Base-by-base conservation (phyloP, 1,284 basidiomycete species). In the Apiotrichum mycotoxinovorans region DNA sequence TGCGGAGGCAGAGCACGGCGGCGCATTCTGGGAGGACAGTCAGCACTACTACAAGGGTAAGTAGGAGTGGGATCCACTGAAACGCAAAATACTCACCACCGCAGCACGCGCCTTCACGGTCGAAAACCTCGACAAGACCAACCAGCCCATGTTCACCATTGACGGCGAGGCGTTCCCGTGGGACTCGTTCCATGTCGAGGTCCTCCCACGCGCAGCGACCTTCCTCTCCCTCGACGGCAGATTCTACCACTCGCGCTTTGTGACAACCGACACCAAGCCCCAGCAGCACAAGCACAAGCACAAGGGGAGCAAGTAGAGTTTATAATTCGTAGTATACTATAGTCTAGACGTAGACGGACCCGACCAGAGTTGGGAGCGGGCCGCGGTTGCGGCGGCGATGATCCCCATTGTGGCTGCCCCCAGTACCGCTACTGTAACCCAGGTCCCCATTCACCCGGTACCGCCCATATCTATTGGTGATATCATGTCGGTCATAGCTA, bases 161-260 rank as follows among this genome's bases (percentile, higher is more conserved):
- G 94, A 98, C 69, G 94, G 94, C 18, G 94, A 98, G 77, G 74
- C 79, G 17, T 88, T 86, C 67, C 86, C 87, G 1, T 90, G 89
- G 66, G 82, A 86, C 65, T 83, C 86, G 55, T 93, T 87, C 73
- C 85, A 91, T 66, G 87, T 96, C 7, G 89, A 96, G 73, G 85
- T 90, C 7, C 84, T 90, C 64, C 81, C 82, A 25, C 82, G 84
- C 7, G 75, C 89, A 18, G 90, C 84, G 18, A 86, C 83, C 0
- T 73, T 91, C 17, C 75, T 92, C 20, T 88, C 87, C 67, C 83
- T 85, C 42, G 79, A 84, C 58, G 88, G 89, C 1, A 79, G 80
- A 60, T 90, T 70, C 51, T 70, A 59, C 57, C 65, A 69, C 27
- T 65, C 62, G 44, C 65, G 71, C 26, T 75, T 75, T 41, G 51